Conservation (phyloP, 192 early-diverging fungal species). For the Coemansia sp. region DNA sequence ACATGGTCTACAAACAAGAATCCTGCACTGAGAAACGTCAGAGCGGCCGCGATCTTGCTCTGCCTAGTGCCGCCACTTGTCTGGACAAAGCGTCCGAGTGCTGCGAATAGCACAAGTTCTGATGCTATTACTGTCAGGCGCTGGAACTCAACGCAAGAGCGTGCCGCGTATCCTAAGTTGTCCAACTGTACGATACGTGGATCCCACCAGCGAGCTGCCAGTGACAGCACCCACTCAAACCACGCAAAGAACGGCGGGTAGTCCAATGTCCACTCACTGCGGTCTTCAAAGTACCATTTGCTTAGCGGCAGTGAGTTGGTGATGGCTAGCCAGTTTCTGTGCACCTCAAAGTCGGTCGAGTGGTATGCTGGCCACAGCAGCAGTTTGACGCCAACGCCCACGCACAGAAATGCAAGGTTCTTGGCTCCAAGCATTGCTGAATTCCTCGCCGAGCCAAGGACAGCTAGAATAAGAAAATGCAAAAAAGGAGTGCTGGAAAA, state of each 20-base stretch:
- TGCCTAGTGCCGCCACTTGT: slow-evolving; percentile 17
- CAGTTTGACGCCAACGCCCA: slow-evolving; percentile 56
- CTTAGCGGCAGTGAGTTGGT: slow-evolving; percentile 79
- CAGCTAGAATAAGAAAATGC: not conserved
- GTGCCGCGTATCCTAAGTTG: slow-evolving; percentile 66
- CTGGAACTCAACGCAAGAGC: slow-evolving; percentile 80
- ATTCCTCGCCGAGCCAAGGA: not conserved
- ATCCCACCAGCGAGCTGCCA: slow-evolving; percentile 60
- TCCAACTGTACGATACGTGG: slow-evolving; percentile 75
- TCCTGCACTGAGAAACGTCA: slow-evolving; percentile 70
- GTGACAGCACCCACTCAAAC: slow-evolving; percentile 82
- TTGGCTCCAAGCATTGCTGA: slow-evolving; percentile 21
- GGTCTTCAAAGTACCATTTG: slow-evolving; percentile 86
- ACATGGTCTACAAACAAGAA: slow-evolving; percentile 89
- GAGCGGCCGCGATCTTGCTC: slow-evolving; percentile 58
- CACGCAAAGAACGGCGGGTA: slow-evolving; percentile 99
- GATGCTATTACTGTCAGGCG: slow-evolving; percentile 77
- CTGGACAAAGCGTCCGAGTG: slow-evolving; percentile 59
- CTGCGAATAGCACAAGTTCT: slow-evolving; percentile 78
- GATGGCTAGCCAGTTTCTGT: slow-evolving; percentile 96
- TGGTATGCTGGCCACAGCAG: slow-evolving; percentile 77
- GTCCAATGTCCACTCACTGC: slow-evolving; percentile 92
- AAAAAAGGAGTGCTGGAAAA: not conserved
- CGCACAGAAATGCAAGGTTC: slow-evolving; percentile 32
- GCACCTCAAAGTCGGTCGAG: slow-evolving; percentile 99